Base-by-base conservation (phyloP, 2,329 filamentous ascomycete genomes). In the Fusarium sp. region DNA sequence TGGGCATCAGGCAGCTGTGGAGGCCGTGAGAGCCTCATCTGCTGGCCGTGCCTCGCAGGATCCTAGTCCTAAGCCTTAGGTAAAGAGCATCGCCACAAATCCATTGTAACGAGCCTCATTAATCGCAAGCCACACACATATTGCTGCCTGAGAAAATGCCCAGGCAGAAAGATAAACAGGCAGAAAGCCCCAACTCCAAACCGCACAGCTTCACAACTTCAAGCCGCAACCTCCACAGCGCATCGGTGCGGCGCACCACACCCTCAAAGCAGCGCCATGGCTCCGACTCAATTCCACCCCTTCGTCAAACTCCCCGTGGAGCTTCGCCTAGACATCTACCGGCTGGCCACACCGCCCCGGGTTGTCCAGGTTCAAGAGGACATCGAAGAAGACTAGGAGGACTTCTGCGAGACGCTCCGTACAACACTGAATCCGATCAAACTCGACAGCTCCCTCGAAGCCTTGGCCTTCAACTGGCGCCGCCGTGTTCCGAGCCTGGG, bases 401-500 rank as follows among this genome's bases (percentile, higher is more conserved):
- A 37, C 11, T 68, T 68, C 8, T 11, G 22, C 2, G 54, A 68
- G 7, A 17, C 7, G 14, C 20, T 68, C 8, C 40, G 30, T 1
- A 38, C 54, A 2, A 10, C 20, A 9, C 17, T 64, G 10, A 35
- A 17, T 12, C 32, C 20, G 1, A n/a, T 54, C 4, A 32, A 27
- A 8, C 30, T 68, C 15, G 17, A 68, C 1, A 30, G 47, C 1
- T 35, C 63, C 4, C 22, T 68, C 0, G 8, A 2, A 0, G 8
- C 45, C 3, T 68, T 66, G 8, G 59, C 64, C 10, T 69, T 68
- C 10, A 69, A 35, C 6, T 67, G 66, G 66, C 15, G n/a, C n/a
- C n/a, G n/a, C n/a, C n/a, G n/a, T n/a, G n/a, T 6, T 10, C 62
- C 0, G 0, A 22, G 5, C 10, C 2, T 0, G 2, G 5, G 38